Evolutionary conservation across 148 eudicot species (phyloP).

Genomic region (Chenopodium quinoa): DNA sequence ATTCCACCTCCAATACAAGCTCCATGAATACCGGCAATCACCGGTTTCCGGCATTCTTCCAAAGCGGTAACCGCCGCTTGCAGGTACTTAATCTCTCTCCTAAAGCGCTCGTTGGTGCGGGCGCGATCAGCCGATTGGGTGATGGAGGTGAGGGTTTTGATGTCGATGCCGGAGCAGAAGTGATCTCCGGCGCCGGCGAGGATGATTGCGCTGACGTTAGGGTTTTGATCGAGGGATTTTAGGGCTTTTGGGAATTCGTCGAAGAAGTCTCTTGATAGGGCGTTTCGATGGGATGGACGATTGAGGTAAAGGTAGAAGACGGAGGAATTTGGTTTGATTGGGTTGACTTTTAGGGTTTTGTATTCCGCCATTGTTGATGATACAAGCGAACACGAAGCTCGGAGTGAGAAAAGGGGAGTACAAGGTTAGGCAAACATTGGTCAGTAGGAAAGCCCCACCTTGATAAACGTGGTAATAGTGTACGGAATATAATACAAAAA

Average conservation of each 20-base stretch:
- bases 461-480: too few species aligned
- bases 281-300: constrained; percentile 63
- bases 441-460: too few species aligned
- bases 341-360: constrained; percentile 48
- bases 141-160: constrained; percentile 37
- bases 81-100: constrained; percentile 53
- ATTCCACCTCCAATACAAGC: constrained; percentile 84
- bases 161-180: constrained; percentile 91
- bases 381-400: not conserved
- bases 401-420: not conserved
- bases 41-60: constrained; percentile 88
- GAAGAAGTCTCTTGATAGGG: constrained; percentile 67
- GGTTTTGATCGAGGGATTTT: constrained; percentile 62
- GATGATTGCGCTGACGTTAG: constrained; percentile 54
- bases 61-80: constrained; percentile 70
- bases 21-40: constrained; percentile 65
- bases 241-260: constrained; percentile 76
- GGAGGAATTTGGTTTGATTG: constrained; percentile 26
- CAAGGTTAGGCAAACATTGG: too few species aligned
- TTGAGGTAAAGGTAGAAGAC: constrained; percentile 52
- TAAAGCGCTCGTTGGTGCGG: constrained; percentile 50
- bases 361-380: constrained; percentile 39
- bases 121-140: constrained; percentile 42
- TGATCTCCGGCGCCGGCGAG: constrained; percentile 60
- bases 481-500: too few species aligned